These are phyloP conservation scores for Paramecium bursaria DNA, from an alignment of 73 alveolate genomes.

Conservation along the genomic window DNA sequence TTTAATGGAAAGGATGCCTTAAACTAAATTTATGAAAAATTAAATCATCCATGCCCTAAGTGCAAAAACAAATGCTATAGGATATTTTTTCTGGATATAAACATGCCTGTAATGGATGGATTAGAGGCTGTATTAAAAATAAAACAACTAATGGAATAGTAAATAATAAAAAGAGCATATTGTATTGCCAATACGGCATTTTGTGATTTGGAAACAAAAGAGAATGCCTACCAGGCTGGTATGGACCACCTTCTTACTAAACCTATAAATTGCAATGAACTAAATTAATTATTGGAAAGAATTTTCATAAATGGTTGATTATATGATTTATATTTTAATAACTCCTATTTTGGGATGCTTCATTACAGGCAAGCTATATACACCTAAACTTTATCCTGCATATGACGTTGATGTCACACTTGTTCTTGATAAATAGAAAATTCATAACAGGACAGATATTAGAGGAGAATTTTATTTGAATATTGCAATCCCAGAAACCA, in stretches of 20 bases:
- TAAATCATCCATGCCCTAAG: slow-evolving; percentile 1
- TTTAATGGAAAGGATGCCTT: slow-evolving; percentile 55
- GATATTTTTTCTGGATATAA: slow-evolving; percentile 16
- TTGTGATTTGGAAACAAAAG: slow-evolving; percentile 47
- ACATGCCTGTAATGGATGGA: slow-evolving; percentile 59
- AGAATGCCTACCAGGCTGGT: slow-evolving; percentile 50
- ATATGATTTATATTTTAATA: no score
- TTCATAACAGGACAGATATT: neutral
- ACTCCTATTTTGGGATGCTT: neutral
- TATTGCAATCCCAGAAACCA: neutral
- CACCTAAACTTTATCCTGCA: neutral
- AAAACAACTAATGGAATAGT: slow-evolving; percentile 9
- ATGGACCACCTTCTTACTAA: slow-evolving; percentile 32
- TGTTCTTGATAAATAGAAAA: no score
- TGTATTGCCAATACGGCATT: slow-evolving; percentile 38
- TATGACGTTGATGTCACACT: neutral
- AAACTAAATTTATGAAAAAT: neutral
- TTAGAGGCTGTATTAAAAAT: slow-evolving; percentile 7
- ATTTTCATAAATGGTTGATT: no score
- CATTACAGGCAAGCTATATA: neutral
- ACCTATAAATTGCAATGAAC: slow-evolving; percentile 24
- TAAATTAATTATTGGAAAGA: no score
- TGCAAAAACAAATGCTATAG: slow-evolving; percentile 6
- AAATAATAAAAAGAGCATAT: slow-evolving; percentile 12
- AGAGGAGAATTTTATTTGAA: neutral